Base-by-base conservation (phyloP, 2,329 filamentous ascomycete species). In the Tetracladium maxilliforme region DNA sequence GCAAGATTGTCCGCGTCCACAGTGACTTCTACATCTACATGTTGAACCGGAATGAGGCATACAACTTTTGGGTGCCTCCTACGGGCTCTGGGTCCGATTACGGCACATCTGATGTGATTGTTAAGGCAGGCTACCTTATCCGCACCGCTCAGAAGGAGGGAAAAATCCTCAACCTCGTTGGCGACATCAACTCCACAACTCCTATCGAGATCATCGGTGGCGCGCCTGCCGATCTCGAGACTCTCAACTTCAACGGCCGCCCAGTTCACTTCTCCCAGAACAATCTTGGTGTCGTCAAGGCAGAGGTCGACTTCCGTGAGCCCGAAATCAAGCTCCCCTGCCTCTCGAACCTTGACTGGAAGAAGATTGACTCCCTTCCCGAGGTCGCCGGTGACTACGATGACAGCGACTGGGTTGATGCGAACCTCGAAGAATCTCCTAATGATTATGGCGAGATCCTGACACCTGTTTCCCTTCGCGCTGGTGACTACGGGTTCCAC, bases 371-470 rank as follows among this genome's bases (percentile, higher is more conserved):
- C 45, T 67, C 64, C 0, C 61, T 87, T 2, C 79, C 80, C 0
- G 81, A 86, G 41, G 52, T 79, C 7, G 43, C 59, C 16, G n/a
- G n/a, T n/a, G n/a, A n/a, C n/a, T 86, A 82, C 37, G 66, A 80
- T 25, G 80, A 87, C 43, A 61, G 60, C 4, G 46, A 47, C 6
- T 87, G 80, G 80, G n/a, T n/a, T n/a, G n/a, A n/a, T n/a, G n/a
- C n/a, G n/a, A n/a, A 14, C 51, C 58, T 2, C 49, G n/a, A n/a
- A n/a, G n/a, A n/a, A n/a, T n/a, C n/a, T n/a, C n/a, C n/a, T n/a
- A n/a, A n/a, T n/a, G n/a, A n/a, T n/a, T n/a, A n/a, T n/a, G n/a
- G n/a, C n/a, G n/a, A n/a, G n/a, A n/a, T 73, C 4, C 60, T 55
- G 1, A 82, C 76, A 0, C 65, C 74, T 0, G 69, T 64, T 0